phyloP scores from a whole-genome alignment of 768 basidiomycete species.

The Psilocybe subaeruginosa region DNA sequence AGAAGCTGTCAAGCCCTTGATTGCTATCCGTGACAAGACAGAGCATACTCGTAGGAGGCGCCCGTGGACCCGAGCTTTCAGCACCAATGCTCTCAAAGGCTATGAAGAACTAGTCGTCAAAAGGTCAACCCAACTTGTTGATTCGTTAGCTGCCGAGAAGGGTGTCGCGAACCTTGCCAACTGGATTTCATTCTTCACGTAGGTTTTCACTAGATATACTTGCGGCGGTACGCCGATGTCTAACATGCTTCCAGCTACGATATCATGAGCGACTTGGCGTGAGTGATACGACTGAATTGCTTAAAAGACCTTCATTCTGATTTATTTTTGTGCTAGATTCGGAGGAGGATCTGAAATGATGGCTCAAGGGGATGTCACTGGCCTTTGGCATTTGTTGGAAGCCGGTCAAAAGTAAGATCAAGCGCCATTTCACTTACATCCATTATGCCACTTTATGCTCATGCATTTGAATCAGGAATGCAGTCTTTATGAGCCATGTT shows the following conservation, averaged over 20 bases:
- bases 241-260: slow-evolving; percentile 30
- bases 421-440: background rate
- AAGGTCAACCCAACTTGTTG: slow-evolving; percentile 43
- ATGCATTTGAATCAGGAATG: slow-evolving; percentile 23
- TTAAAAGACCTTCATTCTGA: background rate
- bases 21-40: slow-evolving; percentile 39
- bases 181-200: slow-evolving; percentile 43
- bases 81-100: slow-evolving; percentile 44
- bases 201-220: slow-evolving; percentile 12
- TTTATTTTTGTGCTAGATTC: slow-evolving; percentile 22
- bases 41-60: slow-evolving; percentile 49
- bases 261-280: slow-evolving; percentile 43
- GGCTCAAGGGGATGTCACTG: slow-evolving; percentile 27
- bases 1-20: slow-evolving; percentile 33
- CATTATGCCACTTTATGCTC: background rate
- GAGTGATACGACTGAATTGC: slow-evolving; percentile 3
- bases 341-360: slow-evolving; percentile 35
- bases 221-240: background rate
- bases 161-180: slow-evolving; percentile 35
- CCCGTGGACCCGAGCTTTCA: slow-evolving; percentile 56
- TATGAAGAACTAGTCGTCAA: slow-evolving; percentile 42
- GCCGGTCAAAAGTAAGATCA: slow-evolving; percentile 28
- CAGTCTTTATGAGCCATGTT: slow-evolving; percentile 41
- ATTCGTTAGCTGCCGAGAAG: slow-evolving; percentile 30
- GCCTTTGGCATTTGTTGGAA: slow-evolving; percentile 31